phyloP scores from a whole-genome alignment of 371 early-diverging fungal genomes.

The Mucor saturninus region DNA sequence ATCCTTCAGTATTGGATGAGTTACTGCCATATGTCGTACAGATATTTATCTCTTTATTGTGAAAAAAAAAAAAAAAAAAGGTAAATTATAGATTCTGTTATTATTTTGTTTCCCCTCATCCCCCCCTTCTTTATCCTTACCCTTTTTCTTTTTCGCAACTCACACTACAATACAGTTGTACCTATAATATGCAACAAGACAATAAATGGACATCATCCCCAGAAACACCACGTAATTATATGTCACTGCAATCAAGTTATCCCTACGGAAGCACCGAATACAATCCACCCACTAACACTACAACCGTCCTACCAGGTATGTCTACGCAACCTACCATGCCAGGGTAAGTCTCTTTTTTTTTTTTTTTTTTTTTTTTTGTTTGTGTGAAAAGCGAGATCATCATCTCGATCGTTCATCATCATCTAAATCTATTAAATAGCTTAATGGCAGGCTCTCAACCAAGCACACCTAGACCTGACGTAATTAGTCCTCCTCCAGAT shows the following conservation, averaged over 20 bases:
- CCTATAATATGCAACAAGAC: slow-evolving; percentile 26
- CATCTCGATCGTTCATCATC: slow-evolving; percentile 4
- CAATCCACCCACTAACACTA: slow-evolving; percentile 1
- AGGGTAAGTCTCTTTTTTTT: slow-evolving; percentile 21
- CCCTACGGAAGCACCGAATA: slow-evolving; percentile 25
- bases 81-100: slow-evolving; percentile 1
- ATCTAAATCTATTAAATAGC: slow-evolving; percentile 8
- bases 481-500: slow-evolving; percentile 32
- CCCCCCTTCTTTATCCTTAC: background rate
- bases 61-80: background rate
- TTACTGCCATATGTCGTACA: background rate
- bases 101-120: slow-evolving; percentile 5
- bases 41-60: background rate
- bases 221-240: slow-evolving; percentile 34
- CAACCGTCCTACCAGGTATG: slow-evolving; percentile 24
- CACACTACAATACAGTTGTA: background rate
- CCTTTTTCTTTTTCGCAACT: slow-evolving; percentile 6
- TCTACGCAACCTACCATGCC: slow-evolving; percentile 27
- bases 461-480: slow-evolving; percentile 38
- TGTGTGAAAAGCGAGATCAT: background rate
- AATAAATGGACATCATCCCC: slow-evolving; percentile 37
- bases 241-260: slow-evolving; percentile 31
- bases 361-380: background rate
- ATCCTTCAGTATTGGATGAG: background rate
- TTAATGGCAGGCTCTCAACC: slow-evolving; percentile 41